Base-by-base conservation (phyloP, 2,329 filamentous ascomycete species). In the Dothideomycetes sp. region DNA sequence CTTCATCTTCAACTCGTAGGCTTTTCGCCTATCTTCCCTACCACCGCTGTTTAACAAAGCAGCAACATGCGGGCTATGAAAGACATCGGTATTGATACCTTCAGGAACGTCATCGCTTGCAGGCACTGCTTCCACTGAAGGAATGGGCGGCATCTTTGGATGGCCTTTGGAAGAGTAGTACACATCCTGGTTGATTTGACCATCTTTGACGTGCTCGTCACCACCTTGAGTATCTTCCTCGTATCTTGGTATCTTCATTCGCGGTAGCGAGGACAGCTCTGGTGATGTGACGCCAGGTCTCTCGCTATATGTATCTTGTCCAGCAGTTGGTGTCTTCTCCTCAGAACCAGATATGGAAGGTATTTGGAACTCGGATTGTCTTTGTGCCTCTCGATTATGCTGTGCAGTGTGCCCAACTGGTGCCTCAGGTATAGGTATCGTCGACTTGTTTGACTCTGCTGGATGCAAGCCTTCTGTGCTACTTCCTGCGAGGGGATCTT, bases 81-180 rank as follows among this genome's bases (percentile, higher is more conserved):
- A 82, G 0, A 81, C 57, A 47, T 76, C 70, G 4, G 70, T 68
- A 50, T 80, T 69, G 50, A 79, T 63, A 34, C 71, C 75, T 38
- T 76, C 71, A 3, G 75, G 66, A 12, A 70, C 43, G n/a, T 70
- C 63, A 14, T 69, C 62, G 14, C 53, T 49, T 32, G 46, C 44
- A 47, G 41, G 31, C 60, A 56, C 24, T 56, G 50, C 38, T 35
- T 47, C 42, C 36, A 36, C 30, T 50, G 47, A 9, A 59, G 52
- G 12, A 59, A 60, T 42, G 2, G 36, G 33, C 12, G 33, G 32
- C 19, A 24, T 31, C 12, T 10, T 5, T 12, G 31, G 22, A 12
- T 39, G 31, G 12, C 34, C 31, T 24, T 40, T 43, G 19, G 45
- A 36, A 8, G 51, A 48, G 47, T 72, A 71, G 52, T 66, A 77